phyloP scores from a whole-genome alignment of 805 yeast species.

The Saturnispora gosingensis region DNA sequence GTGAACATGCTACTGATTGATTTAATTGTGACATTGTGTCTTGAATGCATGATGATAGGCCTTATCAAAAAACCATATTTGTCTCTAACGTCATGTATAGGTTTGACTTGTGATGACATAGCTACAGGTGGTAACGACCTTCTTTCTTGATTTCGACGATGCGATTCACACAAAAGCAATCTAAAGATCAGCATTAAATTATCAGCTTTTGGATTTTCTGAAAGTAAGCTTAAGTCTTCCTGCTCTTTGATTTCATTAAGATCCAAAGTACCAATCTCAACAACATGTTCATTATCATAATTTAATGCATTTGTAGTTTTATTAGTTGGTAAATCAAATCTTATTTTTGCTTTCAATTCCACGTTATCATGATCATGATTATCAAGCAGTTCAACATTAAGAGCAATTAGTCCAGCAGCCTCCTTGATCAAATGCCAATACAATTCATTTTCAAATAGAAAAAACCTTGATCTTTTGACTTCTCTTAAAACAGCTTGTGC shows the following conservation, averaged over 20 bases:
- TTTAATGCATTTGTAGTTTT: neutral
- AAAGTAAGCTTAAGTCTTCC: constrained; percentile 11
- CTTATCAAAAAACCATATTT: constrained; percentile 34
- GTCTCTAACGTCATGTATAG: constrained; percentile 4
- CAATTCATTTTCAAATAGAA: constrained; percentile 82
- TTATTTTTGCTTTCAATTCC: constrained; percentile 9
- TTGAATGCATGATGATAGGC: constrained; percentile 50
- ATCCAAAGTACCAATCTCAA: neutral
- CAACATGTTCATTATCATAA: neutral
- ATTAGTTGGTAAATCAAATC: constrained; percentile 27
- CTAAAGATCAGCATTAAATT: constrained; percentile 44
- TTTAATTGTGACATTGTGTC: constrained; percentile 39
- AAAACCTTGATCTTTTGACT: constrained; percentile 59
- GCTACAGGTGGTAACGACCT: constrained; percentile 40
- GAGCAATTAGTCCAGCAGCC: constrained; percentile 57
- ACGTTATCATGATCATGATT: constrained; percentile 24
- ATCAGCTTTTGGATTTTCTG: constrained; percentile 38
- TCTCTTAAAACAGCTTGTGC: constrained; percentile 35
- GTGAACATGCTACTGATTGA: constrained; percentile 24
- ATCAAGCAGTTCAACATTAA: constrained; percentile 56
- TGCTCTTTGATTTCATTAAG: neutral
- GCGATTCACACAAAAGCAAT: constrained; percentile 53
- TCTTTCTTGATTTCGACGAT: constrained; percentile 35
- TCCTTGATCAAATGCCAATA: constrained; percentile 72
- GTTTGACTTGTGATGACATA: constrained; percentile 24